Conservation (phyloP, 768 basidiomycete genomes). For the Mycena leptocephala region DNA sequence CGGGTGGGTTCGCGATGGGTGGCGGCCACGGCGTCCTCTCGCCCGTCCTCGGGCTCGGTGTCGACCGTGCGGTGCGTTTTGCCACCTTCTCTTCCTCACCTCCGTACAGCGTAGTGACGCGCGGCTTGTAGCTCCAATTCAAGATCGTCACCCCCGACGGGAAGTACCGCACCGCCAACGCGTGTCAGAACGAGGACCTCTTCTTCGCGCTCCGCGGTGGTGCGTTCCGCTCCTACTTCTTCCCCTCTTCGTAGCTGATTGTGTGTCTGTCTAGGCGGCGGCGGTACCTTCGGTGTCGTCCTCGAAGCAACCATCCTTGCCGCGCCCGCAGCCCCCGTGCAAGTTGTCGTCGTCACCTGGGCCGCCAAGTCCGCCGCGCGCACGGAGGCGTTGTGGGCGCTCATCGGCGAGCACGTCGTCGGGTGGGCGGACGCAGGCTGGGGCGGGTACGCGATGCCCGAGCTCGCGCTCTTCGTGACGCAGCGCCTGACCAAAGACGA, state of each 20-base stretch:
- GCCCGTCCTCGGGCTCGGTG: slow-evolving; percentile 63
- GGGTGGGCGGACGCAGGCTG: slow-evolving; percentile 64
- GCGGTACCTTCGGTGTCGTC: slow-evolving; percentile 66
- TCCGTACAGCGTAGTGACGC: not conserved
- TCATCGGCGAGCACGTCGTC: slow-evolving; percentile 56
- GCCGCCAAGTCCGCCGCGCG: slow-evolving; percentile 38
- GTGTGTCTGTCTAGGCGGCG: slow-evolving; percentile 50
- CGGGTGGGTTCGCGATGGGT: slow-evolving; percentile 55
- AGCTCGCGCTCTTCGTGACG: slow-evolving; percentile 61
- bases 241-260: slow-evolving; percentile 11
- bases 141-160: slow-evolving; percentile 72
- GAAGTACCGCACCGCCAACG: slow-evolving; percentile 59
- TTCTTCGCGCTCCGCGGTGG: slow-evolving; percentile 70
- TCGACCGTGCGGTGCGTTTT: slow-evolving; percentile 59
- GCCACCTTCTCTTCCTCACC: not conserved
- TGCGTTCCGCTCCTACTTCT: slow-evolving; percentile 28
- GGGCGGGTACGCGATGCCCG: slow-evolving; percentile 61
- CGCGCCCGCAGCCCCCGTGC: slow-evolving; percentile 54
- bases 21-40: slow-evolving; percentile 63
- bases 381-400: slow-evolving; percentile 53
- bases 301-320: slow-evolving; percentile 53
- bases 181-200: slow-evolving; percentile 66
- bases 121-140: slow-evolving; percentile 57
- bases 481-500: slow-evolving; percentile 55
- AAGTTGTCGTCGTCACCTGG: slow-evolving; percentile 54